phyloP scores from a whole-genome alignment of 2,329 filamentous ascomycete species.

The Aureobasidium sp. region DNA sequence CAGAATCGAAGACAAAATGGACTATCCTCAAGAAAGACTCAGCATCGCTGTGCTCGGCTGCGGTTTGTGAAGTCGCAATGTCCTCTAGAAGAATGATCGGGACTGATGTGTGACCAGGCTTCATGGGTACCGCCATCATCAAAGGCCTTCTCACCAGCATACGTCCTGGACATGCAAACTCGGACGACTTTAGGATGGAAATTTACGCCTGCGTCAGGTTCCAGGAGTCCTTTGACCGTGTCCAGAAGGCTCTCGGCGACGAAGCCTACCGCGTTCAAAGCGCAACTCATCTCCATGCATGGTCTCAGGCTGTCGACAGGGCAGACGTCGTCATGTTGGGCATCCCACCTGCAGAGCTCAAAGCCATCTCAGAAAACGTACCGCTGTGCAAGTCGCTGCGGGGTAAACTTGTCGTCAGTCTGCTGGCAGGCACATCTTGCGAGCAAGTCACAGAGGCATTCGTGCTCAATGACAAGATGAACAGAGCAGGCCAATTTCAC shows the following conservation, averaged over 20 bases:
- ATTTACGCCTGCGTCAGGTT: conserved; percentile 13
- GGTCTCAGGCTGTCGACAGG: conserved; percentile 9
- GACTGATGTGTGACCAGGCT: conserved; percentile 15
- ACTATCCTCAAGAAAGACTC: neutral
- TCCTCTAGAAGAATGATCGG: neutral
- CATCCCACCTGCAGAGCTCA: conserved; percentile 19
- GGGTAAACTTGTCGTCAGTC: conserved; percentile 21
- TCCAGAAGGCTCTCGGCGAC: neutral
- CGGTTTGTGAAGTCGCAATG: neutral
- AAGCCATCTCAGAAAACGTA: conserved; percentile 13
- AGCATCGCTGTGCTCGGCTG: conserved; percentile 3
- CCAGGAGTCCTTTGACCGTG: neutral
- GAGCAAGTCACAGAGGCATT: conserved; percentile 18
- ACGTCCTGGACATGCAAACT: neutral
- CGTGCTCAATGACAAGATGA: neutral
- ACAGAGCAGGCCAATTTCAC: conserved; percentile 13
- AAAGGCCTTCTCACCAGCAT: conserved; percentile 17
- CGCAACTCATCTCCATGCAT: neutral
- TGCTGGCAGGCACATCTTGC: conserved; percentile 20
- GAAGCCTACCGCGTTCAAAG: neutral
- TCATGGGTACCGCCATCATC: conserved; percentile 22
- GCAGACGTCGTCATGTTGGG: conserved; percentile 21
- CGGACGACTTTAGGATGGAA: neutral
- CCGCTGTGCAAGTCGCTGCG: conserved; percentile 16
- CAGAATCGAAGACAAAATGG: neutral